Evolutionary conservation across 2,329 filamentous ascomycete species (phyloP).

Genomic region (Calonectria pauciramosa): DNA sequence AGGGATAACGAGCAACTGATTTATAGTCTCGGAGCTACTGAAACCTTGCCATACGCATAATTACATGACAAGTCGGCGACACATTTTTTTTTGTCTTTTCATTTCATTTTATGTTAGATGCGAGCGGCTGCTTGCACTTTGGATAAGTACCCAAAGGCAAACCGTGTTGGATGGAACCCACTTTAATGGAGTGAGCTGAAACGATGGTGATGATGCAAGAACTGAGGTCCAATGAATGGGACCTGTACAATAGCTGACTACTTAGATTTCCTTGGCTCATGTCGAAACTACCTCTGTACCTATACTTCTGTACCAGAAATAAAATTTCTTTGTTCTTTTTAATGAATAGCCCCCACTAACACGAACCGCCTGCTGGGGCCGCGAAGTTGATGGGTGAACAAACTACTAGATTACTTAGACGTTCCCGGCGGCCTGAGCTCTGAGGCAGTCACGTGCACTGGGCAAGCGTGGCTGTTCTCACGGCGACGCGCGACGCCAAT

Average conservation of each 20-base stretch:
- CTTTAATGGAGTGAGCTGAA: constrained; percentile 24
- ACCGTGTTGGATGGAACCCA: constrained; percentile 10
- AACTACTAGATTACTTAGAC: background rate
- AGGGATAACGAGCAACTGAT: background rate
- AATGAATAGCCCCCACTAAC: background rate
- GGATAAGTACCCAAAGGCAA: background rate
- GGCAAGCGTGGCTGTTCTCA: constrained; percentile 20
- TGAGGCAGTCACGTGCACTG: constrained; percentile 34
- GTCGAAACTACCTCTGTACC: constrained; percentile 34
- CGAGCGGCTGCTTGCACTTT: background rate
- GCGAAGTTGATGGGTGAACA: background rate
- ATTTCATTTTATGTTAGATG: too few species aligned
- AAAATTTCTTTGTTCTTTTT: constrained; percentile 1
- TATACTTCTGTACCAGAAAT: constrained; percentile 28
- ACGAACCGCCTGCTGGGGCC: constrained; percentile 3
- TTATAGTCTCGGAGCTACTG: background rate
- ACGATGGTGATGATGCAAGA: constrained; percentile 13
- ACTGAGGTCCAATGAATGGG: constrained; percentile 27
- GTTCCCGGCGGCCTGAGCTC: constrained; percentile 36
- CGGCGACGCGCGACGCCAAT: constrained; percentile 37
- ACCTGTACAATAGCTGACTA: constrained; percentile 40
- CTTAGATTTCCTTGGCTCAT: constrained; percentile 41
- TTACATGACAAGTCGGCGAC: background rate
- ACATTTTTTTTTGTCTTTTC: background rate
- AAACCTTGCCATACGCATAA: too few species aligned